These are phyloP conservation scores for Glarea lozoyensis DNA, from an alignment of 495 filamentous ascomycete species.

Conservation along the genomic window DNA sequence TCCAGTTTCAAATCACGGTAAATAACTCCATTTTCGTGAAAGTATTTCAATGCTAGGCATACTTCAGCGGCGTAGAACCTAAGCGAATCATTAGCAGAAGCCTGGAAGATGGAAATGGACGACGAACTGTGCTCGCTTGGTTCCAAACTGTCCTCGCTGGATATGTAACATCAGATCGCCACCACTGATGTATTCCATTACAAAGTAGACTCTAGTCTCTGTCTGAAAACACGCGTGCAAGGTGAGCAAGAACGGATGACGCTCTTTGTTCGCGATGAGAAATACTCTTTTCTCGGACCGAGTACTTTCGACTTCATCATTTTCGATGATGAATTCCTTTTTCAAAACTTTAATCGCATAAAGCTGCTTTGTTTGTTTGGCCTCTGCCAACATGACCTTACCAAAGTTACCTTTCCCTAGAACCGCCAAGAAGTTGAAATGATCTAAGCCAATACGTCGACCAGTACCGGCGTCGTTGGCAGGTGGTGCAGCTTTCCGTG, in stretches of 20 bases:
- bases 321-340: constrained; percentile 99
- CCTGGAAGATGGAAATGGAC: not conserved
- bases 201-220: constrained; percentile 96
- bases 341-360: constrained; percentile 99
- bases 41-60: constrained; percentile 95
- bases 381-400: constrained; percentile 99
- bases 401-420: constrained; percentile 99
- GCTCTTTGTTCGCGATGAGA: constrained; percentile 93
- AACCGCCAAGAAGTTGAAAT: constrained; percentile 99
- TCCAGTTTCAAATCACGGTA: constrained; percentile 99
- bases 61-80: constrained; percentile 98
- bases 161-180: constrained; percentile 99
- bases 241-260: constrained; percentile 92
- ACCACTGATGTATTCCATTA: constrained; percentile 99
- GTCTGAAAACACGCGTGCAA: constrained; percentile 99
- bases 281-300: constrained; percentile 97
- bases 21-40: constrained; percentile 98
- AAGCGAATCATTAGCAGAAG: constrained; percentile 3
- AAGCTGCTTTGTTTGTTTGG: constrained; percentile 80
- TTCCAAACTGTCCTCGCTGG: constrained; percentile 90
- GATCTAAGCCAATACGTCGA: constrained; percentile 82
- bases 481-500: constrained; percentile 42
- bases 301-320: constrained; percentile 99
- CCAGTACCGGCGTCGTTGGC: constrained; percentile 58
- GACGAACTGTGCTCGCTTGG: constrained; percentile 89